Evolutionary conservation across 208 protist species (phyloP), one percentile per base, ranked within the genome.

Genomic region (Endotrypanum monterogeii): DNA sequence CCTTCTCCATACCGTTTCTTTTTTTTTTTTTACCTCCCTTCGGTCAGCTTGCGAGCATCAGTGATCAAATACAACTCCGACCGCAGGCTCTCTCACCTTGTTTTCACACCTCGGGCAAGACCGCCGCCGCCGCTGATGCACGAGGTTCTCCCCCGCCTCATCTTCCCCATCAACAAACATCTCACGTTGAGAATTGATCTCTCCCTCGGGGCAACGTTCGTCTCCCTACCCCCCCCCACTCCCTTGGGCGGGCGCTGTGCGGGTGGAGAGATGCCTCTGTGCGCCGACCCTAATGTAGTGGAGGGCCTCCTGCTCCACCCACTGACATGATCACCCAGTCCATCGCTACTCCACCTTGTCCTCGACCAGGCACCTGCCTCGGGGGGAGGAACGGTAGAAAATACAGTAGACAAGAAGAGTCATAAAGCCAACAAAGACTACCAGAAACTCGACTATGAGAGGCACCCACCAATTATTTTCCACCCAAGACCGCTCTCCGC

Each of bases 401-500:
- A 78, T 37, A 55, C 83, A 85, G 68, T 84, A 73, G 32, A 83
- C 57, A 8, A 87, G 71, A 50, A 87, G 39, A 2, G 51, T 80
- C 12, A 80, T 30, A 62, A 90, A 90, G 62, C 73, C 44, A 4
- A 57, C 62, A 52, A 90, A 85, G 44, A 84, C 61, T 23, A 85
- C 56, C 18, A 87, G 25, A 18, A 66, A 74, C 39, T 85, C 46
- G 8, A 85, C 18, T 7, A 80, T 69, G 50, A 85, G 67, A 1
- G 83, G 3, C 20, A 83, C 74, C 30, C 37, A 75, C 85, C 82
- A 90, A 68, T 83, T 73, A 57, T 79, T 76, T 54, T 83, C 54
- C 18, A 84, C 46, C 48, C 76, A 76, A 12, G 57, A 55, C 5
- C 68, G 72, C 16, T 83, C 18, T 1, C 63, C 60, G 23, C 61